Base-by-base conservation (phyloP, 768 basidiomycete genomes). In the Collybia sp. region DNA sequence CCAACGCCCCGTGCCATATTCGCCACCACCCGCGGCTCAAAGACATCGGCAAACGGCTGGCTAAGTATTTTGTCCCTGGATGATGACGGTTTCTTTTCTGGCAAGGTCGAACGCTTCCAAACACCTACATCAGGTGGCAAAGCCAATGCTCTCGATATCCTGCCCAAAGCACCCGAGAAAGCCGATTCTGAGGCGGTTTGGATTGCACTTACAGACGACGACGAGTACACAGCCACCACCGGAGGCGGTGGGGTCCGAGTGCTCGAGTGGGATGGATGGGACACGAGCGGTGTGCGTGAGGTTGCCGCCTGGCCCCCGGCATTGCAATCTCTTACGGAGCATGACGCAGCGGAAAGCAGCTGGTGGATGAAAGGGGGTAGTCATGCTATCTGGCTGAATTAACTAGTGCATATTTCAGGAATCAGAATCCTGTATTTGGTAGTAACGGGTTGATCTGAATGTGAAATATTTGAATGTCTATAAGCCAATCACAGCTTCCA, bases 331-430 rank as follows among this genome's bases (percentile, higher is more conserved):
- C 13, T 6, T 37, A 3, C 35, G 8, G 53, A 48, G 15, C 49
- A 55, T n/a, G 53, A 47, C 15, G 20, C 20, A 12, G 49, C 46
- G 16, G 45, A 46, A 12, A 35, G 42, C 18, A 49, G 20, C 8
- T 58, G 60, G 40, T 46, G 48, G 42, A 71, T 75, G 60, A 56
- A 55, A 25, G 76, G 75, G 1, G 74, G 67, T 1, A 78, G 76
- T 47, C 76, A 78, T 63, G 76, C 76, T 6, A 62, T 77, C 20
- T 77, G 76, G 76, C 55, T 77, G 53, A 66, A 71, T 55, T 75
- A 47, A 63, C 35, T 3, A 10, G 35, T 25, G 8, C 8, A 25
- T 25, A 25, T 25, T 25, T 25, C 25, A 25, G 25, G 8, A 25
- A 4, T 25, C n/a, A n/a, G n/a, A n/a, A n/a, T 25, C 8, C 8